Conservation (phyloP, 768 basidiomycete genomes). For the Rhizopogon roseolus region DNA sequence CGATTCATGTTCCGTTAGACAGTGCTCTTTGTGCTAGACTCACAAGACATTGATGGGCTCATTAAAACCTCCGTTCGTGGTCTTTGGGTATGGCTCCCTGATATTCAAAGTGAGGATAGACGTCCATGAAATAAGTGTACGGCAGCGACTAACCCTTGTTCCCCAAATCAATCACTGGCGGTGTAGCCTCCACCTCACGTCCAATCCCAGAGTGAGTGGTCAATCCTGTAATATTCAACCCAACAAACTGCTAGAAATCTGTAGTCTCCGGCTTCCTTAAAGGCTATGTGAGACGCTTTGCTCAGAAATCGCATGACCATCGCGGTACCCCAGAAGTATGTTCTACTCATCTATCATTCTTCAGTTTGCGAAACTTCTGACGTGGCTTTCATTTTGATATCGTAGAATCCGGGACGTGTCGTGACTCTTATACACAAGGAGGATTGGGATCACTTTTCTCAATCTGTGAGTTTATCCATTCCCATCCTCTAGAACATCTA, state of each 20-base stretch:
- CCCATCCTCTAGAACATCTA: neutral
- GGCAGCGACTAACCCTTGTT: neutral
- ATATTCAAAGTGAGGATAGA: conserved; percentile 74
- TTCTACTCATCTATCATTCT: neutral
- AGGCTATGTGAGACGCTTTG: conserved; percentile 86
- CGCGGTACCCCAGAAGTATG: conserved; percentile 80
- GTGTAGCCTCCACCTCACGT: conserved; percentile 79
- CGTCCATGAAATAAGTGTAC: no score
- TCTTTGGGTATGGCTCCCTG: conserved; percentile 91
- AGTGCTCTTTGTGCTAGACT: neutral
- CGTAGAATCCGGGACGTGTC: conserved; percentile 78
- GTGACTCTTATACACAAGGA: conserved; percentile 86
- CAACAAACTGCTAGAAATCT: neutral
- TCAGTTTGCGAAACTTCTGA: neutral
- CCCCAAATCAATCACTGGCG: neutral
- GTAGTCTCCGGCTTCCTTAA: conserved; percentile 81
- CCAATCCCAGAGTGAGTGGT: conserved; percentile 51
- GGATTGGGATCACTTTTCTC: conserved; percentile 79
- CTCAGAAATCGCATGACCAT: conserved; percentile 90
- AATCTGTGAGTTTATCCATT: conserved; percentile 37
- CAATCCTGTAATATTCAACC: neutral
- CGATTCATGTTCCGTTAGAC: no score
- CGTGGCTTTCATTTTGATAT: neutral
- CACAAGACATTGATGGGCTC: neutral
- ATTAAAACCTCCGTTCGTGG: conserved; percentile 44